A percentile compares a stretch with the other conserved stretches of the same genome.
These are phyloP conservation scores for Yamadazyma akitaensis DNA, from an alignment of 805 yeast species.

Conservation along the genomic window DNA sequence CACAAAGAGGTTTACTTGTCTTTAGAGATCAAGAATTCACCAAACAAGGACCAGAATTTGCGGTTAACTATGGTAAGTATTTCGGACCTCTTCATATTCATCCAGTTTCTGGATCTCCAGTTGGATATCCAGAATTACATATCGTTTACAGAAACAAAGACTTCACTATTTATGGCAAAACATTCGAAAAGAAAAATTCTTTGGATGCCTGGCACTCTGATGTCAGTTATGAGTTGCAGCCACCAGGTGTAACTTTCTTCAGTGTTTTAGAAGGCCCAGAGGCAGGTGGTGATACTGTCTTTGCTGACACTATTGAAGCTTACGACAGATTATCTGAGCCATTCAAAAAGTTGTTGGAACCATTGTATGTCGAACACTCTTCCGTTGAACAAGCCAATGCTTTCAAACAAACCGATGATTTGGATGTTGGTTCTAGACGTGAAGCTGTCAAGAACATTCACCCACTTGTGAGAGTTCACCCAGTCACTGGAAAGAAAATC, in stretches of 20 bases:
- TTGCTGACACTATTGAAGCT: slow-evolving; percentile 39
- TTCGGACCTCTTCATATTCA: slow-evolving; percentile 44
- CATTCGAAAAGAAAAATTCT: slow-evolving; percentile 19
- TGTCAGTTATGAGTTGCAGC: slow-evolving; percentile 39
- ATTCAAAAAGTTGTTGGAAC: slow-evolving; percentile 31
- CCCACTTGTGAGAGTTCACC: slow-evolving; percentile 38
- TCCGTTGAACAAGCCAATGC: slow-evolving; percentile 34
- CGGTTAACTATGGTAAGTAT: slow-evolving; percentile 30
- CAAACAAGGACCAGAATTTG: slow-evolving; percentile 29
- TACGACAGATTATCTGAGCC: slow-evolving; percentile 38
- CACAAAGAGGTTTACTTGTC: slow-evolving; percentile 64
- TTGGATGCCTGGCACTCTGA: slow-evolving; percentile 36
- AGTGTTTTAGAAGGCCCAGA: slow-evolving; percentile 37
- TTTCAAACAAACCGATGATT: slow-evolving; percentile 22
- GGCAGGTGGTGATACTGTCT: slow-evolving; percentile 40
- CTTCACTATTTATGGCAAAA: slow-evolving; percentile 13
- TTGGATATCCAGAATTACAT: slow-evolving; percentile 28
- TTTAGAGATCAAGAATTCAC: slow-evolving; percentile 65
- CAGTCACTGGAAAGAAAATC: slow-evolving; percentile 36
- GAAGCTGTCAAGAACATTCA: slow-evolving; percentile 35
- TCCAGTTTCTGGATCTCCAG: slow-evolving; percentile 42
- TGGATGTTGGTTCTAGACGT: slow-evolving; percentile 25
- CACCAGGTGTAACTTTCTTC: slow-evolving; percentile 38
- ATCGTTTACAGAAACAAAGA: slow-evolving; percentile 24
- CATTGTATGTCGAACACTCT: slow-evolving; percentile 35